phyloP scores from a whole-genome alignment of 495 filamentous ascomycete genomes.

The Podospora australis region DNA sequence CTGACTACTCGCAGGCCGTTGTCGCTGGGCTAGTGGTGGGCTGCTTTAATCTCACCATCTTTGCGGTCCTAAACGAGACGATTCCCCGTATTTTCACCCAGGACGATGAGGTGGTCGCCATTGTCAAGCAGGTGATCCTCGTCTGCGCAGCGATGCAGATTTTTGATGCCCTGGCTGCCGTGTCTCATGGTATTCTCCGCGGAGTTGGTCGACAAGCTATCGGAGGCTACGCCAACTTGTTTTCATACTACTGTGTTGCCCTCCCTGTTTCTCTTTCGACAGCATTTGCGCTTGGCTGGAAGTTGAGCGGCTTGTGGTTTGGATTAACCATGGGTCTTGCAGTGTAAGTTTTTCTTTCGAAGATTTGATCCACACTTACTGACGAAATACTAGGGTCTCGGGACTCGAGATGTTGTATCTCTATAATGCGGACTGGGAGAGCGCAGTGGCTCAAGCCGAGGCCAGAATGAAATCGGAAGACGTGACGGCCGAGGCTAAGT shows the following conservation, averaged over 20 bases:
- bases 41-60: slow-evolving; percentile 57
- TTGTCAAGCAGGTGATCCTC: slow-evolving; percentile 63
- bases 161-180: slow-evolving; percentile 65
- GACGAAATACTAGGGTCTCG: slow-evolving; percentile 12
- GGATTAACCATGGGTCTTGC: slow-evolving; percentile 57
- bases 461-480: slow-evolving; percentile 21
- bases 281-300: slow-evolving; percentile 60
- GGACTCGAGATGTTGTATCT: slow-evolving; percentile 21
- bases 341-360: slow-evolving; percentile 23
- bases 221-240: slow-evolving; percentile 69
- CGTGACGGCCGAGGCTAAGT: slow-evolving; percentile 12
- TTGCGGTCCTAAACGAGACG: slow-evolving; percentile 43
- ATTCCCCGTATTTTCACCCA: slow-evolving; percentile 67
- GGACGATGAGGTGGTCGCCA: slow-evolving; percentile 61
- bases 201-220: slow-evolving; percentile 72
- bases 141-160: slow-evolving; percentile 73
- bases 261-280: slow-evolving; percentile 69
- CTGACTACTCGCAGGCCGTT: slow-evolving; percentile 14
- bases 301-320: slow-evolving; percentile 64
- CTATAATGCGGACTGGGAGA: slow-evolving; percentile 21
- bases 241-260: slow-evolving; percentile 72
- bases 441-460: slow-evolving; percentile 17
- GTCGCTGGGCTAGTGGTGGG: slow-evolving; percentile 46
- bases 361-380: not conserved
- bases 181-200: slow-evolving; percentile 70